phyloP scores from a whole-genome alignment of 148 eudicot species.

The Oxyria digyna region DNA sequence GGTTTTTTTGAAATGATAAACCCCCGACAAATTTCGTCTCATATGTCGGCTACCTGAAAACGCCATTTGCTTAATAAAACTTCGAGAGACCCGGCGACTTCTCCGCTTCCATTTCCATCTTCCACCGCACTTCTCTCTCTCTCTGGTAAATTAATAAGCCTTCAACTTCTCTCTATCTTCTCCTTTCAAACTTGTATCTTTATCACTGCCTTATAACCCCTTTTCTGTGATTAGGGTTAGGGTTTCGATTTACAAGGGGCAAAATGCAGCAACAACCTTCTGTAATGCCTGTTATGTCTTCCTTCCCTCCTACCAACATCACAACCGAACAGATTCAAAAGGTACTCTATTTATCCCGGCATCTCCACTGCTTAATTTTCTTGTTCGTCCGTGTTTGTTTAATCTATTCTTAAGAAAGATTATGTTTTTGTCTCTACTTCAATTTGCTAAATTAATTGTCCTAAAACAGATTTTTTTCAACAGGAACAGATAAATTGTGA shows the following conservation, averaged over 20 bases:
- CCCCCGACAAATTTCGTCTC: neutral
- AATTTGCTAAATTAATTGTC: neutral
- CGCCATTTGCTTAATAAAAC: neutral
- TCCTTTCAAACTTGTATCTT: neutral
- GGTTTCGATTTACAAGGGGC: neutral
- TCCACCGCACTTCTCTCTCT: neutral
- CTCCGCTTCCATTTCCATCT: neutral
- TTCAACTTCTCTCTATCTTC: neutral
- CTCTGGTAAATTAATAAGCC: conserved; percentile 3
- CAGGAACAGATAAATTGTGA: neutral
- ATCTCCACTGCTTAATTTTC: neutral
- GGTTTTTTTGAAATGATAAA: too few relatives aligned
- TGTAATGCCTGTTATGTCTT: conserved; percentile 52
- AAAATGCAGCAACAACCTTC: conserved; percentile 59
- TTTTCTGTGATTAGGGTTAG: conserved; percentile 13
- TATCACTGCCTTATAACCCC: neutral
- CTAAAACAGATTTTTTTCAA: neutral
- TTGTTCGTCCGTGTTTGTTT: neutral
- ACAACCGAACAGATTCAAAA: conserved; percentile 97
- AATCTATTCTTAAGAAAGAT: neutral
- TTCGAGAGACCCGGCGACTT: conserved; percentile 6
- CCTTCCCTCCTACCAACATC: conserved; percentile 57
- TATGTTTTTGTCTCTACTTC: neutral
- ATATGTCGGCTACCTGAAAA: neutral
- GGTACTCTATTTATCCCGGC: conserved; percentile 19